Evolutionary conservation across 2,329 filamentous ascomycete species (phyloP).

Genomic region (Fonsecaea pedrosoi): DNA sequence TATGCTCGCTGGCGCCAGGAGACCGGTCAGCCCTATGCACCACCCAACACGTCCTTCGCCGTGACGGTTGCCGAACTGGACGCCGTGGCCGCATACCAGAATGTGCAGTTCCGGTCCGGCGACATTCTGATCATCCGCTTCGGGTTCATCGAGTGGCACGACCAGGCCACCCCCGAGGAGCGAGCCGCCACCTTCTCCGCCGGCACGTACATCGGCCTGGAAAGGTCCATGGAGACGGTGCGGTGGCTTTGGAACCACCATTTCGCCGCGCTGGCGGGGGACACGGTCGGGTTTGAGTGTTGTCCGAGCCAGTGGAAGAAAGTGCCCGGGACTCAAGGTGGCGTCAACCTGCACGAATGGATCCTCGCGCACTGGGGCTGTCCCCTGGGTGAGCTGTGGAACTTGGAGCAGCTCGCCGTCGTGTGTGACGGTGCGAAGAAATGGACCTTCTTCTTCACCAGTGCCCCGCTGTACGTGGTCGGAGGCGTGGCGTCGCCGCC

Average conservation of each 20-base stretch:
- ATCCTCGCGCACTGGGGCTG: conserved; percentile 38
- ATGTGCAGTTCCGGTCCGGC: conserved; percentile 29
- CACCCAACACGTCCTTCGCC: conserved; percentile 48
- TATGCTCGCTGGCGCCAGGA: conserved; percentile 50
- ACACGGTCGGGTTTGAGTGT: conserved; percentile 41
- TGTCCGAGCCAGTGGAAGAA: not conserved
- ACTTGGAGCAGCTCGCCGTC: conserved; percentile 48
- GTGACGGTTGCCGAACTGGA: conserved; percentile 31
- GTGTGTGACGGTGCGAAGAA: conserved; percentile 44
- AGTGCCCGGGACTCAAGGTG: not conserved
- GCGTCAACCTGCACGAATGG: conserved; percentile 27
- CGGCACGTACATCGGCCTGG: conserved; percentile 35
- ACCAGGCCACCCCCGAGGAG: not conserved
- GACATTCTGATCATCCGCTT: conserved; percentile 38
- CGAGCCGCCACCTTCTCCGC: not conserved
- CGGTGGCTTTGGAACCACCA: conserved; percentile 45
- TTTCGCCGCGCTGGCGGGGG: conserved; percentile 44
- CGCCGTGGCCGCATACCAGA: conserved; percentile 23
- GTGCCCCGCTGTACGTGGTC: conserved; percentile 36
- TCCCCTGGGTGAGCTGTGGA: conserved; percentile 40
- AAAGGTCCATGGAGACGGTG: conserved; percentile 41
- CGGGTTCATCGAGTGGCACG: conserved; percentile 29
- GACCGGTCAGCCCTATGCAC: conserved; percentile 44
- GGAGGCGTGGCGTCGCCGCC: conserved; percentile 34
- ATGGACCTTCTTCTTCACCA: conserved; percentile 57